Conservation (phyloP, 352 stramenopile species). For the Globisporangium canariense region DNA sequence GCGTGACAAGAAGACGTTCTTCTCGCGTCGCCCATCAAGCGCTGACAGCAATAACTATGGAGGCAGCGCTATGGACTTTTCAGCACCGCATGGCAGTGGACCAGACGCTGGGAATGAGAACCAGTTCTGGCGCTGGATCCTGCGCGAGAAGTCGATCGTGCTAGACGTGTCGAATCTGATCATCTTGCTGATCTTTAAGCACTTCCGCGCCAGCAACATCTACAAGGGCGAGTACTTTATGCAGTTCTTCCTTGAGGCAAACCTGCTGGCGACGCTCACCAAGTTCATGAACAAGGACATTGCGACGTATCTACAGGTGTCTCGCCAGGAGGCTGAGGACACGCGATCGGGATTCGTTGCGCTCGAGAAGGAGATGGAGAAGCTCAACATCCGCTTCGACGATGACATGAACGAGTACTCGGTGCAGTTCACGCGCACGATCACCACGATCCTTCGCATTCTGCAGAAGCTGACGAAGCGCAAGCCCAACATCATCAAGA, state of each 20-base stretch:
- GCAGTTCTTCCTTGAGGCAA: conserved; percentile 78
- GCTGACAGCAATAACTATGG: conserved; percentile 30
- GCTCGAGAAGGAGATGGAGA: conserved; percentile 61
- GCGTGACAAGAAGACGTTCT: conserved; percentile 81
- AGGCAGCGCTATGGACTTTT: conserved; percentile 41
- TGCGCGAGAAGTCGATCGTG: conserved; percentile 77
- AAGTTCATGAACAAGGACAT: conserved; percentile 89
- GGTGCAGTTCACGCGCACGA: conserved; percentile 60
- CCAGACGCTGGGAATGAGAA: conserved; percentile 43
- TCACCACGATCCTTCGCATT: conserved; percentile 75
- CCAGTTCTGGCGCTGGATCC: conserved; percentile 79
- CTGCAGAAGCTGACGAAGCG: conserved; percentile 82
- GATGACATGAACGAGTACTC: conserved; percentile 72
- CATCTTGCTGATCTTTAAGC: conserved; percentile 72
- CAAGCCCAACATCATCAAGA: conserved; percentile 85
- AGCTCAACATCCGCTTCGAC: conserved; percentile 52
- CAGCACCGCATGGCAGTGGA: conserved; percentile 20
- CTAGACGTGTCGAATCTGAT: conserved; percentile 65
- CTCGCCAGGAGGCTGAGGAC: conserved; percentile 51
- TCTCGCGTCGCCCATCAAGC: conserved; percentile 53
- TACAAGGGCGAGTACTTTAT: conserved; percentile 81
- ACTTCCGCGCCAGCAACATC: conserved; percentile 66
- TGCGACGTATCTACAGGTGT: conserved; percentile 72
- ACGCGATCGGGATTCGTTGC: conserved; percentile 48
- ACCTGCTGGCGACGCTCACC: conserved; percentile 63